Evolutionary conservation across 768 basidiomycete species (phyloP).

Genomic region (Tylopilus balloui): DNA sequence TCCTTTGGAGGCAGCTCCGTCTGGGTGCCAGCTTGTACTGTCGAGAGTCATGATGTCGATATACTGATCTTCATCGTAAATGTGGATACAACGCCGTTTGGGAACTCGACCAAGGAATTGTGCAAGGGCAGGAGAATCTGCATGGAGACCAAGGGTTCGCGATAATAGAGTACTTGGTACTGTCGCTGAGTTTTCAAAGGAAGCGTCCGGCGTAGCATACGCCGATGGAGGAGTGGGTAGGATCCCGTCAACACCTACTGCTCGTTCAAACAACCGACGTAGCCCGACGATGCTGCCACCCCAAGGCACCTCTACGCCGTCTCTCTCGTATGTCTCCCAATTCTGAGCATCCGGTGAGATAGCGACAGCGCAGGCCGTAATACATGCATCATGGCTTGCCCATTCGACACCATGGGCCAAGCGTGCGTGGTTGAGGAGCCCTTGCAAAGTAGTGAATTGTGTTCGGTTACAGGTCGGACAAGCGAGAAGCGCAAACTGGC

Average conservation of each 20-base stretch:
- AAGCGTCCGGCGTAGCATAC: not conserved
- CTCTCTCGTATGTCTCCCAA: conserved; percentile 37
- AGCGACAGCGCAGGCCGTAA: conserved; percentile 40
- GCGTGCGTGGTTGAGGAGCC: conserved; percentile 50
- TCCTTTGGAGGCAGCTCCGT: not conserved
- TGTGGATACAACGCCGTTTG: conserved; percentile 39
- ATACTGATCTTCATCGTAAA: conserved; percentile 29
- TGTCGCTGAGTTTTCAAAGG: conserved; percentile 6
- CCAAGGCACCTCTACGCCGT: conserved; percentile 34
- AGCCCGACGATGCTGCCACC: conserved; percentile 41
- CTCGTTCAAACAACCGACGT: conserved; percentile 45
- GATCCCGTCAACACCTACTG: conserved; percentile 38
- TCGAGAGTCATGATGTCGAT: conserved; percentile 33
- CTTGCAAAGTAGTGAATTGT: conserved; percentile 49
- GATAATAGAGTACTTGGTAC: conserved; percentile 38
- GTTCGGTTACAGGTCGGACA: conserved; percentile 43
- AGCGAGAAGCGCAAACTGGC: conserved; percentile 32
- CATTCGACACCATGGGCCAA: conserved; percentile 45
- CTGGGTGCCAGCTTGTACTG: not conserved
- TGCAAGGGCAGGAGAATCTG: conserved; percentile 48
- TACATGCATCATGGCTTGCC: conserved; percentile 50
- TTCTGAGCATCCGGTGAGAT: conserved; percentile 31
- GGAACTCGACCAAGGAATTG: conserved; percentile 45
- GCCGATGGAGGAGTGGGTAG: conserved; percentile 10
- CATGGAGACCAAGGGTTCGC: conserved; percentile 46